Evolutionary conservation across 768 basidiomycete species (phyloP), one percentile per base, ranked within the genome.

Genomic region (Lactifluus subvellereus): DNA sequence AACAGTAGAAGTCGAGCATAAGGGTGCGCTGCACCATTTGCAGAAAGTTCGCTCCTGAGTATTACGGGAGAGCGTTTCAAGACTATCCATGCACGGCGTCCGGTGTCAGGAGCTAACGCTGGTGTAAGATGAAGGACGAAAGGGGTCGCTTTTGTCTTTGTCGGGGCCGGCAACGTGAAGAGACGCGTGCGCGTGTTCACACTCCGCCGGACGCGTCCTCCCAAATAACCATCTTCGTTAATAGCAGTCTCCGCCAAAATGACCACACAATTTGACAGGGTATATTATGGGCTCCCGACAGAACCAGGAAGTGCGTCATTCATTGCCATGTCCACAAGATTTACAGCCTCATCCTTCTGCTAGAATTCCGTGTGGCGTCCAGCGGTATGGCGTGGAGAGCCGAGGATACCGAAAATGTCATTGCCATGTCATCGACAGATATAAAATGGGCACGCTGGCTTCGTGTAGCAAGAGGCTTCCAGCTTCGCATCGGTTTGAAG

Each of bases 321-420:
- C 57, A n/a, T 51, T 20, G 1, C 8, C 22, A 43, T 20, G 16
- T 11, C 10, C 13, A 7, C 45, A 11, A 40, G 20, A 33, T 9
- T 30, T 9, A 33, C 32, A 43, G 38, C 18, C 40, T 54, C 32
- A 53, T 54, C 38, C 33, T 64, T 50, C 38, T 54, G 63, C 61
- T 61, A 92, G 90, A 91, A 77, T 80, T 98, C 65, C 93, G 97
- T 67, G 80, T 99, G 68, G 94, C 94, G 11, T 71, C 80, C 52
- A 90, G 87, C 68, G 97, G 97, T 50, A 87, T 98, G 79, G 97
- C 93, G 6, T 98, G 97, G 97, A 98, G 88, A 66, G 88, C 84
- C 48, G 82, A 83, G 52, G 89, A 91, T 18, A 80, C 78, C 14
- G 85, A 86, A 48, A 75, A 77, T 4, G 81, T 86, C 47, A 79